Base-by-base conservation (phyloP, 495 filamentous ascomycete species). In the Aspergillus affinis region DNA sequence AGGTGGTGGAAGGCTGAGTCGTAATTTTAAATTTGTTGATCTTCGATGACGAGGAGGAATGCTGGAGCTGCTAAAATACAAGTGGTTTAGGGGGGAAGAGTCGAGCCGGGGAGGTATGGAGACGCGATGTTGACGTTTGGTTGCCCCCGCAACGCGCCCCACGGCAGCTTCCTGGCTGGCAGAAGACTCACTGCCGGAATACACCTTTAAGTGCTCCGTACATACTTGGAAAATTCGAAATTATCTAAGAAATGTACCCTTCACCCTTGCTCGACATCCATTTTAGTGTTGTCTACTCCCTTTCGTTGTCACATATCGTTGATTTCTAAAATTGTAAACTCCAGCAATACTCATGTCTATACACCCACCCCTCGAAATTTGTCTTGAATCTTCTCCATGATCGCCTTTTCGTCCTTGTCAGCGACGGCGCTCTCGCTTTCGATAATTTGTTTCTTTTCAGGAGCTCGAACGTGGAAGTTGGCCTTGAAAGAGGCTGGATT, bases 111-210 rank as follows among this genome's bases (percentile, higher is more conserved):
- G 32, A 59, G 56, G 52, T 59, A 61, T 65, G 58, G 61, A 54
- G 54, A 64, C 61, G 61, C 61, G 64, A 59, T 67, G 61, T 67
- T 67, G 65, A 67, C 32, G 59, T 20, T 30, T 45, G 49, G 65
- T 67, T 67, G 65, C 65, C 61, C 20, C 59, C 46, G 61, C 65
- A 67, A 67, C 65, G 53, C 17, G 2, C 26, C 29, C 27, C 23
- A 47, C 2, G 54, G 23, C 41, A 47, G 23, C 8, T 23, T 6
- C 29, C 7, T 29, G 21, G 23, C 5, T 26, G 23, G 23, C 4
- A 4, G 23, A 26, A 26, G 23, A 26, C 23, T 26, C 23, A 2
- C 23, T 26, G 23, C 4, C 23, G 23, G 23, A 26, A 4, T n/a
- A n/a, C n/a, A n/a, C n/a, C 23, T 26, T 26, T 2, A 26, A 26